Conservation (phyloP, 352 stramenopile species). For the Pythium sp. region DNA sequence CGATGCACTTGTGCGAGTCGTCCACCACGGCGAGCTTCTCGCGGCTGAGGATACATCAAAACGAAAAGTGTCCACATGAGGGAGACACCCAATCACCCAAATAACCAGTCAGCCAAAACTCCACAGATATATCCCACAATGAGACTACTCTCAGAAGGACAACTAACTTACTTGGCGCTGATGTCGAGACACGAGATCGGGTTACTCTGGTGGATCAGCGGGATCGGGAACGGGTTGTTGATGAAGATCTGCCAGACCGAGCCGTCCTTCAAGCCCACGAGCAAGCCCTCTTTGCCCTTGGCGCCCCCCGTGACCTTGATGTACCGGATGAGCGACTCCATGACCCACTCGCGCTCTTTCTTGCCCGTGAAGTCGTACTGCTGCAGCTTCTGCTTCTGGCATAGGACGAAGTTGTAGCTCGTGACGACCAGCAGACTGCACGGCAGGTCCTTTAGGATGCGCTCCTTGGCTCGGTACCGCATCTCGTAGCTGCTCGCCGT, state of each 20-base stretch:
- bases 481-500: conserved; percentile 83
- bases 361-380: conserved; percentile 89
- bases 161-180: conserved; percentile 67
- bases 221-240: conserved; percentile 94
- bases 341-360: conserved; percentile 84
- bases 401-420: conserved; percentile 90
- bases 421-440: conserved; percentile 90
- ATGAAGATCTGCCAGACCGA: conserved; percentile 92
- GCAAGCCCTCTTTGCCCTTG: conserved; percentile 83
- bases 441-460: conserved; percentile 79
- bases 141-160: neutral
- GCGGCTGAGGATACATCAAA: conserved; percentile 32
- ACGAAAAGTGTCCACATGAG: conserved; percentile 6
- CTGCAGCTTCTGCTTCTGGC: conserved; percentile 90
- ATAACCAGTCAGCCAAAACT: neutral
- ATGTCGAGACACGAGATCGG: conserved; percentile 90
- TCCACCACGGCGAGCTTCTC: conserved; percentile 92
- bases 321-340: conserved; percentile 89
- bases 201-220: conserved; percentile 85
- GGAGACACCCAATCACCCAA: neutral
- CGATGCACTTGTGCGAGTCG: conserved; percentile 82
- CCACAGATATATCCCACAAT: neutral
- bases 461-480: conserved; percentile 91
- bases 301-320: conserved; percentile 92
- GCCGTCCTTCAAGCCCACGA: conserved; percentile 92